Percentiles rank a stretch among this genome's conserved stretches.
These are phyloP conservation scores for Arabidopsis suecica DNA, from an alignment of 345 rosid genomes.

Conservation along the genomic window DNA sequence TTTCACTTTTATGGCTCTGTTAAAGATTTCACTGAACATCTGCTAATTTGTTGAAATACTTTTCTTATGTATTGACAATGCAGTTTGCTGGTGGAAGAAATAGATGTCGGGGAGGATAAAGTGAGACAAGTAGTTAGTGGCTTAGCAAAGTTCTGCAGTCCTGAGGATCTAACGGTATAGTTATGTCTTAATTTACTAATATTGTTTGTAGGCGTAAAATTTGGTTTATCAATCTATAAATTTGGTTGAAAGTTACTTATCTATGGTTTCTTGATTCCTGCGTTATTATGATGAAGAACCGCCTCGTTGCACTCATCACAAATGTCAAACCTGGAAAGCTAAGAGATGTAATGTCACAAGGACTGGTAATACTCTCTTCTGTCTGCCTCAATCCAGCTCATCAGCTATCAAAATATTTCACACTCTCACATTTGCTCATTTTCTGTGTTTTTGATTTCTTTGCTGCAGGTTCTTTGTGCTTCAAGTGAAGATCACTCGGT, in stretches of 20 bases:
- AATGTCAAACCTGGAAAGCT: conserved; percentile 99
- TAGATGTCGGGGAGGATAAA: conserved; percentile 89
- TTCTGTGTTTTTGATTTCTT: conserved; percentile 26
- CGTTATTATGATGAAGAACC: conserved; percentile 59
- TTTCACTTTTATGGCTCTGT: conserved; percentile 16
- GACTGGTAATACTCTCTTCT: conserved; percentile 69
- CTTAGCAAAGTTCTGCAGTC: conserved; percentile 85
- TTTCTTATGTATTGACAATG: conserved; percentile 25
- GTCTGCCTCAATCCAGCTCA: conserved; percentile 3
- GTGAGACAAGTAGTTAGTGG: conserved; percentile 97
- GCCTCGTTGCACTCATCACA: conserved; percentile 78
- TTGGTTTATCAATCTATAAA: not conserved
- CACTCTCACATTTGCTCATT: conserved; percentile 17
- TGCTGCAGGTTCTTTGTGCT: conserved; percentile 85
- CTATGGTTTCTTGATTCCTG: conserved; percentile 36
- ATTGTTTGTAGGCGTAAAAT: not conserved
- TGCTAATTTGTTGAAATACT: conserved; percentile 7
- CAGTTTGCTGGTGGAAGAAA: conserved; percentile 98
- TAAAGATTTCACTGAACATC: not conserved
- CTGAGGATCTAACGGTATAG: conserved; percentile 79
- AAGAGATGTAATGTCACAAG: conserved; percentile 91
- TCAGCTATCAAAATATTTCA: not conserved
- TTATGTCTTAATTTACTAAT: conserved; percentile 25
- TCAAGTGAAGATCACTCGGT: conserved; percentile 79
- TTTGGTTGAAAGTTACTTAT: conserved; percentile 31